These are phyloP conservation scores for Mycena amicta DNA, from an alignment of 768 basidiomycete genomes.

Conservation along the genomic window DNA sequence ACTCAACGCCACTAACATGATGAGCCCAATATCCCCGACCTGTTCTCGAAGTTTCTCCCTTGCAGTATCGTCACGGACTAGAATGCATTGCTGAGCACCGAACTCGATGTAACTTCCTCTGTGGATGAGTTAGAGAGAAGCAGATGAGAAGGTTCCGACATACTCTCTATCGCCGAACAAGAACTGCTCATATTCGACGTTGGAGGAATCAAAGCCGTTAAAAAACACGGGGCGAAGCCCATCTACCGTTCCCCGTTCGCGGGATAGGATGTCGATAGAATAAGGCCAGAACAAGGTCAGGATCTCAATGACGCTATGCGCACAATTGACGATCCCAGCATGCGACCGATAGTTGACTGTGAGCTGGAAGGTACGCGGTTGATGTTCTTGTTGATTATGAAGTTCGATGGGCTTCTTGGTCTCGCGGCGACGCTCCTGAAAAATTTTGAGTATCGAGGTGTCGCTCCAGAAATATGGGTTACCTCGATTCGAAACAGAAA, in stretches of 20 bases:
- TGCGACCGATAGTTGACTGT: slow-evolving; percentile 71
- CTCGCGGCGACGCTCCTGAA: background rate
- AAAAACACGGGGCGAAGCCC: slow-evolving; percentile 64
- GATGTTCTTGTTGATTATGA: slow-evolving; percentile 26
- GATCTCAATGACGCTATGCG: slow-evolving; percentile 64
- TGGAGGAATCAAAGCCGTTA: slow-evolving; percentile 45
- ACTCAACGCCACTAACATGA: slow-evolving; percentile 54
- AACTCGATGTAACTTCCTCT: slow-evolving; percentile 57
- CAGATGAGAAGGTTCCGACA: slow-evolving; percentile 14
- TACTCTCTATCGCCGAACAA: slow-evolving; percentile 54
- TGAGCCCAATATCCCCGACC: slow-evolving; percentile 60
- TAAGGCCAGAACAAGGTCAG: slow-evolving; percentile 64
- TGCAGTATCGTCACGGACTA: slow-evolving; percentile 65
- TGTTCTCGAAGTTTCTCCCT: slow-evolving; percentile 47
- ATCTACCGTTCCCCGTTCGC: slow-evolving; percentile 56
- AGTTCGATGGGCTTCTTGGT: background rate
- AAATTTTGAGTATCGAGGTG: background rate
- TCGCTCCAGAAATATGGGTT: background rate
- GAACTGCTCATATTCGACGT: slow-evolving; percentile 57
- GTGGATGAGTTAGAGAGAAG: background rate
- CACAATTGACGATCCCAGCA: slow-evolving; percentile 74
- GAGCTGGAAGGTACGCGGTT: slow-evolving; percentile 52
- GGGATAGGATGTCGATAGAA: slow-evolving; percentile 59
- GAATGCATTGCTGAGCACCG: slow-evolving; percentile 69
- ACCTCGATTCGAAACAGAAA: slow-evolving; percentile 69